phyloP scores from a whole-genome alignment of 164 flowering plant genomes.

The Macadamia integrifolia region DNA sequence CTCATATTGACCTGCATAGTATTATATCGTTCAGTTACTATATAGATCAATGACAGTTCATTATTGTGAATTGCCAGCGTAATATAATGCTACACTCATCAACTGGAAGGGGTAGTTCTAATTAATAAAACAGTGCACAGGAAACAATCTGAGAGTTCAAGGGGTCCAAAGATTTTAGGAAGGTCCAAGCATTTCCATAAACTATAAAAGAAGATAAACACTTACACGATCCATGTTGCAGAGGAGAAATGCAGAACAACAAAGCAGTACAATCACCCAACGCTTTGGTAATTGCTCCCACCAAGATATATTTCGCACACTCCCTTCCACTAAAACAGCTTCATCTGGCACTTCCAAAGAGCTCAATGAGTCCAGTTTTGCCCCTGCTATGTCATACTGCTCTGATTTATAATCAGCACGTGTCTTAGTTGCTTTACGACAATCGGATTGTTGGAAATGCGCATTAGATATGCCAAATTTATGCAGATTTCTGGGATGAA shows the following conservation, averaged over 20 bases:
- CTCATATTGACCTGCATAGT: slow-evolving; percentile 79
- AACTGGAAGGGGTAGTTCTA: background rate
- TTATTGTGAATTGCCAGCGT: background rate
- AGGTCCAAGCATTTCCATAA: background rate
- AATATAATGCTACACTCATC: background rate
- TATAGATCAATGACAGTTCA: background rate
- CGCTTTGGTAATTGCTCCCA: slow-evolving; percentile 86
- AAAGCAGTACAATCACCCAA: slow-evolving; percentile 91
- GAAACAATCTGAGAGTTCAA: background rate
- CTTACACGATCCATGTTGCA: slow-evolving; percentile 99
- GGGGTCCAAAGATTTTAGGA: background rate
- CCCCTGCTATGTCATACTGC: slow-evolving; percentile 53
- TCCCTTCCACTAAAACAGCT: slow-evolving; percentile 36
- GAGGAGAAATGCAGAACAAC: slow-evolving; percentile 81
- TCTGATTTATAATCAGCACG: slow-evolving; percentile 65
- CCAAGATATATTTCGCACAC: slow-evolving; percentile 36
- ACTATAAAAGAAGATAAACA: background rate
- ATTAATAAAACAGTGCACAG: background rate
- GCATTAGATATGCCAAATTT: slow-evolving; percentile 27
- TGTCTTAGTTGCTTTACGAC: slow-evolving; percentile 30
- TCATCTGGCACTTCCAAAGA: slow-evolving; percentile 50
- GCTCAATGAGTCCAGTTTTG: slow-evolving; percentile 33
- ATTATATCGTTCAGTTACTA: slow-evolving; percentile 6
- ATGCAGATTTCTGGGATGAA: slow-evolving; percentile 25
- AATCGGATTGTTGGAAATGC: slow-evolving; percentile 21